Percentiles rank a stretch among this genome's conserved stretches.
Conservation (phyloP, 1,284 basidiomycete species). For the Boletus sp. region DNA sequence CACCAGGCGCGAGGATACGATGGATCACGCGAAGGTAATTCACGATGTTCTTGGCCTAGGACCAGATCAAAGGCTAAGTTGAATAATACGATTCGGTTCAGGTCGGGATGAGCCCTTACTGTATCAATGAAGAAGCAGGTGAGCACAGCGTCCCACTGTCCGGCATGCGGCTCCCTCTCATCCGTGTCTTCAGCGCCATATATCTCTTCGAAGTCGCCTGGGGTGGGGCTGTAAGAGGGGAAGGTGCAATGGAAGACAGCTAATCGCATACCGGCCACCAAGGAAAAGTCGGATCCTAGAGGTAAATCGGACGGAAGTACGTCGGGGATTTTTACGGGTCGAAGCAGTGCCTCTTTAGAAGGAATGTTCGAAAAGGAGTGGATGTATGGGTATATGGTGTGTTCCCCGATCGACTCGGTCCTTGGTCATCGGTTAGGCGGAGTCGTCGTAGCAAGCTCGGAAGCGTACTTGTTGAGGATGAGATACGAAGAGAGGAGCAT, state of each 20-base stretch:
- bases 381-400: constrained; percentile 82
- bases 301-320: constrained; percentile 75
- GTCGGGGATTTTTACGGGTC: constrained; percentile 74
- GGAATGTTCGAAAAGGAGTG: constrained; percentile 85
- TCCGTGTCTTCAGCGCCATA: constrained; percentile 59
- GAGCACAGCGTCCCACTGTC: constrained; percentile 83
- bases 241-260: neutral
- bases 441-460: neutral
- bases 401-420: constrained; percentile 60
- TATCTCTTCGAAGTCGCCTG: constrained; percentile 90
- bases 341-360: constrained; percentile 58
- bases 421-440: constrained; percentile 35
- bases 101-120: constrained; percentile 39
- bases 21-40: constrained; percentile 85
- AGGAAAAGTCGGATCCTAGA: constrained; percentile 62
- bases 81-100: neutral
- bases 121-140: constrained; percentile 99
- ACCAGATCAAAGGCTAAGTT: constrained; percentile 4
- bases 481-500: constrained; percentile 86
- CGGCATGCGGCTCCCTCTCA: constrained; percentile 61
- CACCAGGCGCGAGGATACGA: constrained; percentile 73
- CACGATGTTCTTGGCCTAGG: constrained; percentile 86
- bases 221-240: neutral
- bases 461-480: constrained; percentile 68
- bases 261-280: constrained; percentile 67